Evolutionary conservation across 2,329 filamentous ascomycete species (phyloP), one percentile per base, ranked within the genome.

Genomic region (Diaporthe eres): DNA sequence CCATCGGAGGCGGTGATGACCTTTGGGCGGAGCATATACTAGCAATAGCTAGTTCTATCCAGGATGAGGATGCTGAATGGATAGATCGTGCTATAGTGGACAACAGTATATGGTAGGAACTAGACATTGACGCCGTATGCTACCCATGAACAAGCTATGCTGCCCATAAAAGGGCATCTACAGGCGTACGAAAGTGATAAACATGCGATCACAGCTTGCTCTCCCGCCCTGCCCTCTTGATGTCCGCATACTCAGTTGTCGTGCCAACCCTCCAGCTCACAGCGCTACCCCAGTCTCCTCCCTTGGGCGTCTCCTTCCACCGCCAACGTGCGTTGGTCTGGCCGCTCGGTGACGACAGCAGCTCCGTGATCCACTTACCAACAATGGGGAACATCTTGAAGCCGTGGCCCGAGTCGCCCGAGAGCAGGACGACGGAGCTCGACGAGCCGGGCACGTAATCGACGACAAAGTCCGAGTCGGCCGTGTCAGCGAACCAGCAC

Each of bases 401-500:
- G 0, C 87, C 89, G 79, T 92, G 90, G 0, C 90, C 91, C 1
- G 90, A 92, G 78, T 92, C 91, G 0, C 90, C 90, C 0, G 88
- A 87, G 0, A 89, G 77, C 34, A 70, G n/a, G 0, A 91, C 79
- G 3, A 92, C 81, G 3, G 92, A 83, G 0, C 85, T 87, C 2
- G 83, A 82, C 1, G 85, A 88, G 0, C 83, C 81, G 0, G 90
- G 90, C 0, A 92, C 87, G 72, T 87, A 90, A 79, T 92, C 91
- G 58, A 93, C 86, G 67, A 91, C 86, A 77, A 88, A 93, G 63
- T 92, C 89, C 0, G 90, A 91, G 78, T 92, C 89, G 10, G 82
- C 85, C 0, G 90, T 90, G 78, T 93, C 91, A 0, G 90, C 90
- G 76, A 90, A 91, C 91, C 91, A 93, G 79, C 91, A 93, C n/a